A percentile compares a stretch with the other conserved stretches of the same genome.
Conservation (phyloP, 345 rosid genomes). For the Linum tenue region DNA sequence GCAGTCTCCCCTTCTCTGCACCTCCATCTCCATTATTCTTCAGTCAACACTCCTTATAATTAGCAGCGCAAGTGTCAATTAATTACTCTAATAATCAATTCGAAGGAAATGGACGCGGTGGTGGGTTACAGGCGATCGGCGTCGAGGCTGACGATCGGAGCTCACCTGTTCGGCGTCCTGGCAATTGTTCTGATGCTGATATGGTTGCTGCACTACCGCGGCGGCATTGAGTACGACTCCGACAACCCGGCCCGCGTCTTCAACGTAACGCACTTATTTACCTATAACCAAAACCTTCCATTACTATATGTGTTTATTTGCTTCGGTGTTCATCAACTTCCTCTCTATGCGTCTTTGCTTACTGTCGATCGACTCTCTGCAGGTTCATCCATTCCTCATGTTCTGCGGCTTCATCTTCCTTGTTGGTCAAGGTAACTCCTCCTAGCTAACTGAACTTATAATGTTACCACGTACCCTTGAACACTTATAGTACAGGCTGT, state of each 20-base stretch:
- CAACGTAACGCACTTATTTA: conserved; percentile 41
- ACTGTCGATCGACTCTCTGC: too few relatives aligned
- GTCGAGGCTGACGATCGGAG: conserved; percentile 34
- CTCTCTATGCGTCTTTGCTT: too few relatives aligned
- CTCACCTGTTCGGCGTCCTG: conserved; percentile 63
- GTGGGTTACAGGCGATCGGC: conserved; percentile 6
- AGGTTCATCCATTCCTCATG: conserved; percentile 93
- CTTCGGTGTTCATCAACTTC: too few relatives aligned
- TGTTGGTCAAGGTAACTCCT: conserved; percentile 44
- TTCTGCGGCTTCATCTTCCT: conserved; percentile 66
- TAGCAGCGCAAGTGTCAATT: too few relatives aligned
- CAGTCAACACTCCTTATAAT: too few relatives aligned
- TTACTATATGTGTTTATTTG: too few relatives aligned
- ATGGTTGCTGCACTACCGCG: conserved; percentile 81
- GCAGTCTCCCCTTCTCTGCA: too few relatives aligned
- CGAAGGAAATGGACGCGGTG: neutral
- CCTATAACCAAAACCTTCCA: too few relatives aligned
- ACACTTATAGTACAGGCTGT: too few relatives aligned
- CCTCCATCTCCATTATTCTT: neutral
- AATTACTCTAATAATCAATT: too few relatives aligned
- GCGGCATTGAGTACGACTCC: conserved; percentile 65
- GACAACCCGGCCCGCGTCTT: conserved; percentile 40
- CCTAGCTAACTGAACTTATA: too few relatives aligned
- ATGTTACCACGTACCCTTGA: too few relatives aligned
- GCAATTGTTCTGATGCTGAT: conserved; percentile 60